Evolutionary conservation across 768 basidiomycete genomes (phyloP).

Genomic region (Trametopsis cervina): DNA sequence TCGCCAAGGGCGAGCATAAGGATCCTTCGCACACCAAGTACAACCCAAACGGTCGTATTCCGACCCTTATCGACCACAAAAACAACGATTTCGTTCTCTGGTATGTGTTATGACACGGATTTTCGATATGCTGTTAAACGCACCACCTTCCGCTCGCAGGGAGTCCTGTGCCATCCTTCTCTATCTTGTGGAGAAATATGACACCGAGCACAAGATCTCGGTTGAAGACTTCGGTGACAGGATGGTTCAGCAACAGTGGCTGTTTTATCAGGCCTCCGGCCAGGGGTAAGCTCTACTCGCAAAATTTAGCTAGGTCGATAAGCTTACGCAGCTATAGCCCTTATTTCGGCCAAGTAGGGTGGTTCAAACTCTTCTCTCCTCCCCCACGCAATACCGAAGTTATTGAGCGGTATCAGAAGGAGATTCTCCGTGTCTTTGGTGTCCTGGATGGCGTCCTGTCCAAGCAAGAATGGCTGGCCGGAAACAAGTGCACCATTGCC

Average conservation of each 20-base stretch:
- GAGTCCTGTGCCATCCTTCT: conserved; percentile 31
- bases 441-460: conserved; percentile 15
- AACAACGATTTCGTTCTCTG: conserved; percentile 24
- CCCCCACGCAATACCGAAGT: conserved; percentile 13
- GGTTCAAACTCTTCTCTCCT: conserved; percentile 10
- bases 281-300: conserved; percentile 9
- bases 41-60: conserved; percentile 27
- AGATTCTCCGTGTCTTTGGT: conserved; percentile 17
- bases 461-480: conserved; percentile 13
- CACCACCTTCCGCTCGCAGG: not conserved
- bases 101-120: conserved; percentile 4
- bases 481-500: conserved; percentile 13
- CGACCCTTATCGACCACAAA: conserved; percentile 24
- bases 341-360: conserved; percentile 13
- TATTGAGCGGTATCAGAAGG: conserved; percentile 16
- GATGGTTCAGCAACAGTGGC: conserved; percentile 25
- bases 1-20: conserved; percentile 14
- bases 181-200: conserved; percentile 34
- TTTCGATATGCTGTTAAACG: not conserved
- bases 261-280: conserved; percentile 27
- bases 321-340: conserved; percentile 1
- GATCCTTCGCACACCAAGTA: conserved; percentile 11
- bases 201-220: conserved; percentile 27
- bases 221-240: conserved; percentile 1
- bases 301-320: not conserved